phyloP scores from a whole-genome alignment of 1,284 basidiomycete genomes.

The Leccinum angustisporum region DNA sequence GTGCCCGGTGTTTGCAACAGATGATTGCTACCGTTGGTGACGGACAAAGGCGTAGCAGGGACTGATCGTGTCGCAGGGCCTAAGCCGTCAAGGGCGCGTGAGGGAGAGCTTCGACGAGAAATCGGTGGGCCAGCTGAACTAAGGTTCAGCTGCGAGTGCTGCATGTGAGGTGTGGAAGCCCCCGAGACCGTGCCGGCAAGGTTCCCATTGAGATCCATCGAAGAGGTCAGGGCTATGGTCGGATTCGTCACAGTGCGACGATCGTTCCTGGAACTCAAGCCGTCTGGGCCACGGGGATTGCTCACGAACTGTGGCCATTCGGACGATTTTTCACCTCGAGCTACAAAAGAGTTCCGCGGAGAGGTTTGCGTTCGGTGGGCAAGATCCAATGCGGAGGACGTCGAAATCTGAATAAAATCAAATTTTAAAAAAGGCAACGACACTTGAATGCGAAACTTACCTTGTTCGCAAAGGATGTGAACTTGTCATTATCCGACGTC shows the following conservation, averaged over 20 bases:
- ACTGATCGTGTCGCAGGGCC: constrained; percentile 68
- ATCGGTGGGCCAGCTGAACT: constrained; percentile 41
- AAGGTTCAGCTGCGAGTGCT: constrained; percentile 46
- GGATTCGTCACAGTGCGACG: constrained; percentile 39
- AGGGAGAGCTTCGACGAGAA: constrained; percentile 73
- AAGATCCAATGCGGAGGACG: constrained; percentile 90
- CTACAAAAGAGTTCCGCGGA: constrained; percentile 59
- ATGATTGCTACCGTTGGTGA: constrained; percentile 47
- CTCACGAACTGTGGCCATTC: constrained; percentile 92
- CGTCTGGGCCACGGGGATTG: constrained; percentile 57
- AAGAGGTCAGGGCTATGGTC: no score
- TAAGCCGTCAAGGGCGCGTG: constrained; percentile 57
- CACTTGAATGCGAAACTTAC: constrained; percentile 40
- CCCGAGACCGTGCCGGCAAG: no score
- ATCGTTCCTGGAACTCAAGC: constrained; percentile 51
- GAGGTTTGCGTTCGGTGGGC: constrained; percentile 86
- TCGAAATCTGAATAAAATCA: constrained; percentile 59
- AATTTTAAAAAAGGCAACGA: constrained; percentile 2
- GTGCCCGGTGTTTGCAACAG: constrained; percentile 69
- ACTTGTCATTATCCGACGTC: constrained; percentile 72
- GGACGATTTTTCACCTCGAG: constrained; percentile 72
- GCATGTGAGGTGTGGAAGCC: no score
- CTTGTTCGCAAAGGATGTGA: constrained; percentile 61
- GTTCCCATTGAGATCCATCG: no score
- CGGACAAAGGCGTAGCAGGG: constrained; percentile 68